Evolutionary conservation across 148 eudicot genomes (phyloP), one percentile per base, ranked within the genome.

Genomic region (Euryodendron excelsum): DNA sequence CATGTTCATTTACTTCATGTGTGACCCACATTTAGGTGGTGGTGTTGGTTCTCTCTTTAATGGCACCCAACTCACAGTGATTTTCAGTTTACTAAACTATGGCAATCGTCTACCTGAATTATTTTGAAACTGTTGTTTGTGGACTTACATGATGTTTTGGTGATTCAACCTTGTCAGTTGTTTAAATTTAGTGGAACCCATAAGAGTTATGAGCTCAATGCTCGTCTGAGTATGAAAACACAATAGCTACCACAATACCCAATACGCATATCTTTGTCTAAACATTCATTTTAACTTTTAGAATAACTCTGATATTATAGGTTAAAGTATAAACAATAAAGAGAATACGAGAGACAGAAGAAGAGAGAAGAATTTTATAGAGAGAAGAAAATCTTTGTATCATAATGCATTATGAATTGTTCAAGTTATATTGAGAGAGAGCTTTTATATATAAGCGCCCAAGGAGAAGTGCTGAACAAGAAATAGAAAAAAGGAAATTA

Each of bases 11-110:
- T 28, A 21, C 33, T 41, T 74, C n/a, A 2, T 67, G 44, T 56
- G 50, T 74, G 78, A 69, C 82, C 78, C 77, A 58, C 69, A 28
- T 36, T 72, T 73, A 27, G 68, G 59, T 66, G 53, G 82, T 36
- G 53, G 66, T 55, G n/a, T 48, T 47, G 64, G n/a, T n/a, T n/a
- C n/a, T n/a, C n/a, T n/a, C n/a, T n/a, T n/a, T n/a, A n/a, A n/a
- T n/a, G n/a, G n/a, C n/a, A n/a, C n/a, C 50, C 28, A 80, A 48
- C 59, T 53, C 25, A 23, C 8, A 11, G 27, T 53, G 3, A 5
- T 34, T 18, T 69, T 72, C 36, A 59, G 31, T 56, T 74, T 74
- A 41, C 33, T 41, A 34, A 56, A 74, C 47, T 76, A 7, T 41
- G 50, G 76, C 36, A 30, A 69, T 30, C 33, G 44, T 70, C 18